phyloP scores from a whole-genome alignment of 2,329 filamentous ascomycete genomes.

The Calonectria hongkongensis region DNA sequence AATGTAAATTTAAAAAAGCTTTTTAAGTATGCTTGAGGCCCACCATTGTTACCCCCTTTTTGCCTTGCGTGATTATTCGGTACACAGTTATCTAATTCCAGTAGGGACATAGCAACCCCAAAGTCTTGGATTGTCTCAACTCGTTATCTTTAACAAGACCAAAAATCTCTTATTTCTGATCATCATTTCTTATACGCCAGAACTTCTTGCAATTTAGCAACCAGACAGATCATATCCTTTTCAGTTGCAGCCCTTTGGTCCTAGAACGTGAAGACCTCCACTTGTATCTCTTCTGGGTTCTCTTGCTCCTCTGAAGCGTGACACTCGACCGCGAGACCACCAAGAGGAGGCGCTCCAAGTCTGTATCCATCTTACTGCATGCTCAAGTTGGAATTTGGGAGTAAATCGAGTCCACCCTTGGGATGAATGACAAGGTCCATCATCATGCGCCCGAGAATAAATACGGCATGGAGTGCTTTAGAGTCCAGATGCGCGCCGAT shows the following conservation, averaged over 20 bases:
- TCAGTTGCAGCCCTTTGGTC: background rate
- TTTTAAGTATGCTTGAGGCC: too few species aligned
- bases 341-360: background rate
- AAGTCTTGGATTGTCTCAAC: too few species aligned
- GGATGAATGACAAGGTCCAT: slow-evolving; percentile 3
- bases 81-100: too few species aligned
- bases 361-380: slow-evolving; percentile 1
- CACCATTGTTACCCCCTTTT: too few species aligned
- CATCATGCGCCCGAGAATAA: background rate
- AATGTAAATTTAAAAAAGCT: too few species aligned
- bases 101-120: too few species aligned
- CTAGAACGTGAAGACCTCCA: background rate
- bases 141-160: too few species aligned
- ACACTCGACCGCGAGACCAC: slow-evolving; percentile 3
- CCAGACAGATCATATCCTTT: slow-evolving; percentile 1
- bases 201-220: background rate
- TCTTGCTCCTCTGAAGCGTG: background rate
- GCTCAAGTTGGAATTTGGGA: background rate
- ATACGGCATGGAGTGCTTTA: background rate
- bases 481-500: background rate
- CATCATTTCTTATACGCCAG: background rate
- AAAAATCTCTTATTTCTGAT: too few species aligned
- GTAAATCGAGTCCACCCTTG: background rate
- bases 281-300: background rate
- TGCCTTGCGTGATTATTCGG: too few species aligned